Evolutionary conservation across 805 yeast species (phyloP).

Genomic region (Candida railenensis): DNA sequence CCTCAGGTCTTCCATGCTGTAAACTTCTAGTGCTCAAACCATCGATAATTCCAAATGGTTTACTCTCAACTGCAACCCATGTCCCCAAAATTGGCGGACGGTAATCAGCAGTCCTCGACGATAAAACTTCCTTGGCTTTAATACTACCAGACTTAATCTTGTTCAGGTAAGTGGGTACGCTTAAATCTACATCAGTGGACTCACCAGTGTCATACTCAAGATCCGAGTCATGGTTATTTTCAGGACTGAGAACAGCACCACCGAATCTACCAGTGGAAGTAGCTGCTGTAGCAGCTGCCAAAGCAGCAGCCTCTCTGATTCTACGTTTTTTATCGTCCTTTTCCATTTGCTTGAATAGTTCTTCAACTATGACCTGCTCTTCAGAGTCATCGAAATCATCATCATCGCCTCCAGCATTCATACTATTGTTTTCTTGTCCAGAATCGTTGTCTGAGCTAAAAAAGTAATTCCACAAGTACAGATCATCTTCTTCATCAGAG

Average conservation of each 20-base stretch:
- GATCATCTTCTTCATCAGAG: constrained; percentile 59
- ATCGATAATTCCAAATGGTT: constrained; percentile 92
- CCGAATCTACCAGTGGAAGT: background rate
- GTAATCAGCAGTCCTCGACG: constrained; percentile 79
- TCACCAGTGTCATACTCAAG: constrained; percentile 66
- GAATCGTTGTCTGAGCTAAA: constrained; percentile 46
- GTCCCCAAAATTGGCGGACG: constrained; percentile 92
- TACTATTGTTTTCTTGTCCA: constrained; percentile 4
- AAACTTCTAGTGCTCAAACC: constrained; percentile 79
- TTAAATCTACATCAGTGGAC: constrained; percentile 91
- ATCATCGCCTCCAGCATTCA: constrained; percentile 11
- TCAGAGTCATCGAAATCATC: constrained; percentile 19
- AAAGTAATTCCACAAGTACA: constrained; percentile 73
- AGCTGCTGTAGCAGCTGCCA: constrained; percentile 2
- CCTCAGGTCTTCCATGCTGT: background rate
- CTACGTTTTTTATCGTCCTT: constrained; percentile 10
- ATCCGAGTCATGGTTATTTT: constrained; percentile 18
- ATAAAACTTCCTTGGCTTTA: constrained; percentile 90
- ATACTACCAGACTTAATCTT: constrained; percentile 59
- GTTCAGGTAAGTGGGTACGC: constrained; percentile 67
- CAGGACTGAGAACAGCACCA: constrained; percentile 10
- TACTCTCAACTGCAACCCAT: constrained; percentile 76
- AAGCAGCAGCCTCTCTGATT: constrained; percentile 2
- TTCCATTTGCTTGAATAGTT: constrained; percentile 24
- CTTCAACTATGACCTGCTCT: constrained; percentile 18